Evolutionary conservation across 495 filamentous ascomycete genomes (phyloP).

Genomic region (Aspergillus baeticus): DNA sequence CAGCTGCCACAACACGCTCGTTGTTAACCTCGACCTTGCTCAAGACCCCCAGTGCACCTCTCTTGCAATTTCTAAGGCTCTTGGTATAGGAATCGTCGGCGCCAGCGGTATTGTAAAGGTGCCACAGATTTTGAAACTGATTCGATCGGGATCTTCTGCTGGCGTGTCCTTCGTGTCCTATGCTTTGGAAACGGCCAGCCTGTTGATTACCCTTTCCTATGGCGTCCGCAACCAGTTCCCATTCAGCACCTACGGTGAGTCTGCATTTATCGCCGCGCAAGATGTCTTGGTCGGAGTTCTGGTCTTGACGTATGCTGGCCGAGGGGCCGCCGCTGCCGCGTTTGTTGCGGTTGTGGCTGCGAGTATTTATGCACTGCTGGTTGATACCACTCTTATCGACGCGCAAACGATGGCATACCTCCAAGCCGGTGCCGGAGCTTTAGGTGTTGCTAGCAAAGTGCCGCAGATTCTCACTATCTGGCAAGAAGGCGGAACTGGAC

Average conservation of each 20-base stretch:
- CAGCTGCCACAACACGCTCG: slow-evolving; percentile 75
- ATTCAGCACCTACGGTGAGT: slow-evolving; percentile 95
- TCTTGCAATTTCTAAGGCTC: slow-evolving; percentile 83
- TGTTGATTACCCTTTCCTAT: slow-evolving; percentile 85
- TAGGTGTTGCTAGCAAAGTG: slow-evolving; percentile 83
- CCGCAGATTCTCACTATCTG: slow-evolving; percentile 89
- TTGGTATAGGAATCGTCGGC: slow-evolving; percentile 89
- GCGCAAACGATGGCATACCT: slow-evolving; percentile 68
- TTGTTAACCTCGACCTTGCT: slow-evolving; percentile 75
- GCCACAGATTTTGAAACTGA: slow-evolving; percentile 89
- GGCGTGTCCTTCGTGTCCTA: slow-evolving; percentile 89
- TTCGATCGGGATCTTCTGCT: slow-evolving; percentile 70
- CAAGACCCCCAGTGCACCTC: slow-evolving; percentile 72
- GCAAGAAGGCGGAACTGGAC: slow-evolving; percentile 82
- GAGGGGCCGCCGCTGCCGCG: slow-evolving; percentile 58
- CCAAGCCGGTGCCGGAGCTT: slow-evolving; percentile 79
- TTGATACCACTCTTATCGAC: slow-evolving; percentile 64
- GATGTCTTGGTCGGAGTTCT: slow-evolving; percentile 84
- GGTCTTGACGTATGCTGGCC: slow-evolving; percentile 76
- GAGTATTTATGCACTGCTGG: slow-evolving; percentile 63
- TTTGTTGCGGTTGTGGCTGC: slow-evolving; percentile 75
- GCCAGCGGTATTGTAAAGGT: slow-evolving; percentile 90
- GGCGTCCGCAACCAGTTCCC: slow-evolving; percentile 87
- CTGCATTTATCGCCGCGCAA: slow-evolving; percentile 84
- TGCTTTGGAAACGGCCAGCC: slow-evolving; percentile 81